Evolutionary conservation across 2,329 filamentous ascomycete species (phyloP), one percentile per base, ranked within the genome.

Genomic region (Aureobasidium vineae): DNA sequence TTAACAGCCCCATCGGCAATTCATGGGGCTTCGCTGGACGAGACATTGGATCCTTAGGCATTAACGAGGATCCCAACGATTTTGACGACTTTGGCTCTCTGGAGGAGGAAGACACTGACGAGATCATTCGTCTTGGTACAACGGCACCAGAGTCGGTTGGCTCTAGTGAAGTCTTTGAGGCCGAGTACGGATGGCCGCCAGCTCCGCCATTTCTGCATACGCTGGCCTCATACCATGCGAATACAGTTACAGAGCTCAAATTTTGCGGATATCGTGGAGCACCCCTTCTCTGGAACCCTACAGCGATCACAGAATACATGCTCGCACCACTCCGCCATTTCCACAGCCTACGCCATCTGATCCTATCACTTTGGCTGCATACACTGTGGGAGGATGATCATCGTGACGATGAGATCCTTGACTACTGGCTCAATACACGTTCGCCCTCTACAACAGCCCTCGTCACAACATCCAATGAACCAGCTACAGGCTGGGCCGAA

Each of bases 221-320:
- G 0, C 73, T 82, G 11, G 79, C 79, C 7, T 72, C 77, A 0
- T 75, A 77, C 67, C 78, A 80, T 67, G 75, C 77, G 6, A 68
- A 67, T 10, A 80, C 77, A 1, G 68, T 81, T 16, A 75, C 74
- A 23, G 79, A 81, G 68, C 75, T 82, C 57, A 82, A 82, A 67
- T 77, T 82, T 50, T 82, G 80, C 66, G 80, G 80, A 40, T 82
- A 80, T 70, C 77, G 77, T 59, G 80, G 80, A 43, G 75, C 77
- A 16, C 77, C 80, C 0, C 73, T 79, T 1, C 74, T 82, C 36
- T 77, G 77, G 5, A 53, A 72, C 5, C 73, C 75, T 8, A 78
- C 76, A 0, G 70, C 76, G 0, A 77, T 80, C 54, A 79, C 78
- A 0, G 70, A 69, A 0, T 74, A 76, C 0, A 71, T 82, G 8